Evolutionary conservation across 345 rosid species (phyloP), one percentile per base, ranked within the genome.

Genomic region (Dimocarpus longan): DNA sequence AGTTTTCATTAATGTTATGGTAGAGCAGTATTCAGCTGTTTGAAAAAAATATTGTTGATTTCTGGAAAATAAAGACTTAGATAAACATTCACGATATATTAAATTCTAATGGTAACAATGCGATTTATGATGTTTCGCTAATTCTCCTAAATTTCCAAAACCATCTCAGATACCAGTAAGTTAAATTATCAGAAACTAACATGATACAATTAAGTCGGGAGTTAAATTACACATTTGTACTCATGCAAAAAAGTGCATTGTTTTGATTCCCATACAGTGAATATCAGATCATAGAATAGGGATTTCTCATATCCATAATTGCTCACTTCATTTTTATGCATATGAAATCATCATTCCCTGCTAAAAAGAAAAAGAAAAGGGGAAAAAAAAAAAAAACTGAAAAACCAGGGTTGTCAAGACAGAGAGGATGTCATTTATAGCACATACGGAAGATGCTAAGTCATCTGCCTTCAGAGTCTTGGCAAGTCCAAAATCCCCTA

Each of bases 401-500:
- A 59, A 43, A 67, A 13, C n/a, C 60, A 12, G 18, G 11, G 10
- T 21, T 3, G 8, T 19, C 22, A 60, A 62, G 9, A 63, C 44
- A 69, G 54, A 48, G 77, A 70, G 12, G 57, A 42, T 46, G 9
- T 43, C 69, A 57, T 43, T 59, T 28, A 68, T 11, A 74, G 73
- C 67, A 87, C 93, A 68, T 87, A 96, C 99, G 74, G 97, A 96
- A 70, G 99, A 96, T 81, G 98, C 95, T 89, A 96, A 80, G 85
- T 96, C 99, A 81, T 96, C 97, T 19, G 95, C 97, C 84, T 96
- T 93, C 81, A 96, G 68, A 71, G 97, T 96, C 87, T 93, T 96
- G 21, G 99, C 99, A 76, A 96, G 95, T 13, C 99, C 99, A 85
- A 96, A 96, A 86, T 96, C 99, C 83, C 99, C 99, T 93, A 78